Evolutionary conservation across 495 filamentous ascomycete species (phyloP), one percentile per base, ranked within the genome.

Genomic region (Tetracladium setigerum): DNA sequence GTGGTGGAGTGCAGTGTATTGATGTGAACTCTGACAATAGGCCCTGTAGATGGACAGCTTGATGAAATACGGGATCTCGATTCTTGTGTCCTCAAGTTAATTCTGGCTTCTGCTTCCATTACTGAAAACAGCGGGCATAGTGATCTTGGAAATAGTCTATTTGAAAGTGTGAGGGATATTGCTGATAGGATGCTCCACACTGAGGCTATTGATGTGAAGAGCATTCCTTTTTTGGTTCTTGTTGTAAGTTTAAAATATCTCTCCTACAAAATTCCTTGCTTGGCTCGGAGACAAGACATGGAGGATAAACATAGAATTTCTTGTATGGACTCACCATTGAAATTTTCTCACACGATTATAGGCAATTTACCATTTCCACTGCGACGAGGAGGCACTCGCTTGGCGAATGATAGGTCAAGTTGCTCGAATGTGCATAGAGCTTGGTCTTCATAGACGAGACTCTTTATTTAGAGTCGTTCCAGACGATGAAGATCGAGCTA

Each of bases 351-450:
- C n/a, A 31, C 16, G 4, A 24, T 46, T 47, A 11, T 16, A 87
- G 83, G 86, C 84, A 15, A 90, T 87, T 38, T 95, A 94, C 64
- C 76, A 89, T 57, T 95, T 87, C 50, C 81, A 91, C 41, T 78
- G 76, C 16, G 86, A 86, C 45, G 84, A 92, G 54, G 88, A 95
- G 62, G 72, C 81, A 2, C 75, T 87, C 51, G 83, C 84, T 6
- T 95, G 88, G 77, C 76, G 88, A 1, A 67, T 87, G 14, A 86
- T 88, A 51, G 88, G 88, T 10, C 68, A 88, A 40, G 79, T 84
- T 9, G 76, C 80, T 6, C 76, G 87, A 0, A 77, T 88, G 63
- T 90, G 86, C 49, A 68, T 92, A 4, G 86, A 92, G 62, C 67
- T 91, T 40, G 88, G 88, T 5, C 67, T 95, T 16, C 87, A 95